Base-by-base conservation (phyloP, 306 rosid genomes). In the Citrullus colocynthis region DNA sequence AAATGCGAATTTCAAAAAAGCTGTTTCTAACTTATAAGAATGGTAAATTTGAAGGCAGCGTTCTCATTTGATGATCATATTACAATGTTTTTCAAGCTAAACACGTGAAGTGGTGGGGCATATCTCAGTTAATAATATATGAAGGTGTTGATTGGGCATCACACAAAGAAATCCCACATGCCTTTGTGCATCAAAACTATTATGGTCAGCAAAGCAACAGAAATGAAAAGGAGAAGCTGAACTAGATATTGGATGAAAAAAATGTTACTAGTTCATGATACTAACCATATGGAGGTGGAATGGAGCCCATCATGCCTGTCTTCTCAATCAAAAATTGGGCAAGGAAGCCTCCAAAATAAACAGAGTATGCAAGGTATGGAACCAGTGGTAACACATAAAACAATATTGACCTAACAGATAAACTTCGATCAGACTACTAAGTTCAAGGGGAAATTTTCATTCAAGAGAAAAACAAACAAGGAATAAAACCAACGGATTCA, bases 281-380 rank as follows among this genome's bases (percentile, higher is more conserved):
- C 96, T 86, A 63, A 96, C 99, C 99, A 80, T 81, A 92, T 37
- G 99, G 98, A 60, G 86, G 90, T 84, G 99, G 97, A 90, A 89
- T 78, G 69, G 93, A 86, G 74, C 99, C 99, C 99, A 92, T 91
- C 99, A 96, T 96, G 76, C 99, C 99, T 96, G 88, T 89, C 93
- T 91, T 92, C 89, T 96, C 99, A 20, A 92, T 86, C 78, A 91
- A 39, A 87, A 96, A 96, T 85, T 92, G 97, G 77, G 85, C 56
- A 84, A 96, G 88, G 85, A 92, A 87, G 73, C 93, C 99, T 76
- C 97, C 97, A 82, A 92, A 96, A 86, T 92, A 96, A 76, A 91
- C 97, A 73, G 90, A 79, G 80, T 92, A 92, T 20, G 88, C 85
- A 61, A 96, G 83, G 85, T 85, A 85, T 74, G 99, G 99, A 85